phyloP scores from a whole-genome alignment of 306 rosid species.

The Dalbergia oliveri region DNA sequence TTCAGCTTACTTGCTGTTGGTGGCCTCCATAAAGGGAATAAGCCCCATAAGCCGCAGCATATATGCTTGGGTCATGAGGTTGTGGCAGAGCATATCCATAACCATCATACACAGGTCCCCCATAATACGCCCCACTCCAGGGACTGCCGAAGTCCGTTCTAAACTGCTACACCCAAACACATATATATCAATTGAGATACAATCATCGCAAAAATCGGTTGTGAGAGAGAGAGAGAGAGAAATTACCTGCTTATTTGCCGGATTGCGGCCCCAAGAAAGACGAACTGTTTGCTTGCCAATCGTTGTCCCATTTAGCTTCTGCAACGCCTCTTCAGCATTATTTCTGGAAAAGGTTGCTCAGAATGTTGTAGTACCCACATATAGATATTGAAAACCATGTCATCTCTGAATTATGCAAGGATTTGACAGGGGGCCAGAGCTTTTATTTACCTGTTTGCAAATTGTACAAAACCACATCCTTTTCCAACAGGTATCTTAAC shows the following conservation, averaged over 20 bases:
- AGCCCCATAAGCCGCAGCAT: slow-evolving; percentile 87
- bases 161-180: slow-evolving; percentile 57
- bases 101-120: slow-evolving; percentile 86
- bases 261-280: slow-evolving; percentile 99
- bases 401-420: slow-evolving; percentile 16
- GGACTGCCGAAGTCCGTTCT: slow-evolving; percentile 77
- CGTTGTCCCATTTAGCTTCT: slow-evolving; percentile 80
- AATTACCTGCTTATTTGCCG: slow-evolving; percentile 93
- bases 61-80: slow-evolving; percentile 85
- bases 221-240: not conserved
- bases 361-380: slow-evolving; percentile 24
- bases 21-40: slow-evolving; percentile 89
- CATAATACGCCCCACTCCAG: slow-evolving; percentile 87
- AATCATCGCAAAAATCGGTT: not conserved
- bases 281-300: slow-evolving; percentile 96
- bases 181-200: slow-evolving; percentile 24
- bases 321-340: slow-evolving; percentile 94
- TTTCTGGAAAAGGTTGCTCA: slow-evolving; percentile 60
- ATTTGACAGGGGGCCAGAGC: not conserved
- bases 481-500: slow-evolving; percentile 97
- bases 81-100: slow-evolving; percentile 84
- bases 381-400: not conserved
- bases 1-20: slow-evolving; percentile 95
- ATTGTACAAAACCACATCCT: slow-evolving; percentile 99
- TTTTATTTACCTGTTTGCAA: slow-evolving; percentile 82